Base-by-base conservation (phyloP, 2,329 filamentous ascomycete species). In the Ophiostoma quercus region DNA sequence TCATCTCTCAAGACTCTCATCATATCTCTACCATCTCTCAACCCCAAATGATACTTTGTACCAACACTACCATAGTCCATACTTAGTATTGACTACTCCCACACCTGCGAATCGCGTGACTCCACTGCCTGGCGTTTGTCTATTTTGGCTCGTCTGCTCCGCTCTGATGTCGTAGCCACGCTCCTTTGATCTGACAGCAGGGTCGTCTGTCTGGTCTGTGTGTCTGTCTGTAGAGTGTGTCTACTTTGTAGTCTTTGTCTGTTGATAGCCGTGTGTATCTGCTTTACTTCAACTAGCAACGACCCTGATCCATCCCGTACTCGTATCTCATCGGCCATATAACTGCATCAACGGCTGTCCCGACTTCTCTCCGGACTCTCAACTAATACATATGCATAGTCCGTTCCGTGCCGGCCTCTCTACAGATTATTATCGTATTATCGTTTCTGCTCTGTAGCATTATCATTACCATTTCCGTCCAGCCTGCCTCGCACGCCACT, bases 91-190 rank as follows among this genome's bases (percentile, higher is more conserved):
- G 25, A 29, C 34, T 34, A 34, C n/a, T 57, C 51, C 51, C 51
- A 57, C 51, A 57, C n/a, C n/a, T 12, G 4, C 32, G 25, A 29
- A 62, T 62, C 57, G 57, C 57, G 57, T 62, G 57, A 62, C 57
- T 62, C 57, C 57, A 62, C 57, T 19, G 25, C 57, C 57, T 62
- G 51, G 16, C n/a, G 57, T 62, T 62, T 34, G 9, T 60, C 57
- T 62, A 62, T 19, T 62, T 34, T 29, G 22, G 51, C 57, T 62
- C 57, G 9, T 29, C 32, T 62, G 57, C 57, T 62, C 57, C 57
- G 57, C 57, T 62, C 57, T 57, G 14, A 62, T 62, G 57, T 62
- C 57, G 57, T 62, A 62, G 57, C 57, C 57, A 62, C 12, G 51
- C 51, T 57, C 51, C 14, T 62, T 41, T 41, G 39, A 41, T 62